Percentiles rank a stretch among this genome's conserved stretches.
Conservation (phyloP, 1,284 basidiomycete genomes). For the Ganoderma leucocontextum region DNA sequence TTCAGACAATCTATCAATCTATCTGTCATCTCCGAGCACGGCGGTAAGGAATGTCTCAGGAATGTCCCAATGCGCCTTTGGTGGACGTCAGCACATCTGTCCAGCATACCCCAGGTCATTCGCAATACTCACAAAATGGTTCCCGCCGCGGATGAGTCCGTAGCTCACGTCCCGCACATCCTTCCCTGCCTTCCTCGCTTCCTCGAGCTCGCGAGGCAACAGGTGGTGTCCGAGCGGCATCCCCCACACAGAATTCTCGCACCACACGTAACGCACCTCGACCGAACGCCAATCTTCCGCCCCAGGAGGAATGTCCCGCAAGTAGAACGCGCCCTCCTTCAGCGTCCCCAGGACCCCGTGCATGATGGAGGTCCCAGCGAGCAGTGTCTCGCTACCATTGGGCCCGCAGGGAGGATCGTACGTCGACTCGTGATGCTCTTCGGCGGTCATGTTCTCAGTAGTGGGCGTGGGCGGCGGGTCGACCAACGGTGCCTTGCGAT, state of each 20-base stretch:
- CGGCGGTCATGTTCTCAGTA: constrained; percentile 20
- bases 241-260: constrained; percentile 23
- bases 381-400: not conserved
- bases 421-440: constrained; percentile 14
- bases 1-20: not conserved
- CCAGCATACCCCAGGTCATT: not conserved
- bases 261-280: constrained; percentile 19
- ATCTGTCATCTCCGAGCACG: not conserved
- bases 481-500: constrained; percentile 18
- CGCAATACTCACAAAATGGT: constrained; percentile 33
- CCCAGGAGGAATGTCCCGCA: constrained; percentile 4
- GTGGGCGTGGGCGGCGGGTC: constrained; percentile 27
- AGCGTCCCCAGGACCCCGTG: not conserved
- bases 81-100: too few species aligned
- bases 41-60: not conserved
- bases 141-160: constrained; percentile 16
- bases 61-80: not conserved
- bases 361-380: not conserved
- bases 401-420: not conserved
- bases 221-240: constrained; percentile 11
- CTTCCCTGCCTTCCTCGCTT: constrained; percentile 10
- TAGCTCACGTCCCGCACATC: constrained; percentile 17
- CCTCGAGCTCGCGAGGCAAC: constrained; percentile 4
- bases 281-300: constrained; percentile 4
- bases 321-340: not conserved